Base-by-base conservation (phyloP, 345 rosid species). In the Hypericum perforatum region DNA sequence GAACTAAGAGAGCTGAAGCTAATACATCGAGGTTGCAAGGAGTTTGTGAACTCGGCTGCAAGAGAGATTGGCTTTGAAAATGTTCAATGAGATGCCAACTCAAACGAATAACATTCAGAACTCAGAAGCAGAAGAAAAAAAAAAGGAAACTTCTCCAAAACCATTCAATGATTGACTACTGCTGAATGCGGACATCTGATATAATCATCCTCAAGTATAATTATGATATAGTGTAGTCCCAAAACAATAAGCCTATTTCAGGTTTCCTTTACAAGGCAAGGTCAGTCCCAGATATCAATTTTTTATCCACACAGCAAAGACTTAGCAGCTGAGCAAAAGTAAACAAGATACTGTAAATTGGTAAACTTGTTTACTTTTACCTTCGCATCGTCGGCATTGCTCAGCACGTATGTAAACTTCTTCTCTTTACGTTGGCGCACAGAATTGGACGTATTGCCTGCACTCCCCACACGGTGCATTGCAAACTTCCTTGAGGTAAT, bases 391-490 rank as follows among this genome's bases (percentile, higher is more conserved):
- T 86, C 74, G 15, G 87, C 77, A 69, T 86, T 87, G 62, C 61
- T 94, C 70, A 89, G 69, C 16, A 94, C 87, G 74, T 86, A 94
- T 0, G 99, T 89, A 64, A 94, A 77, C 74, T 89, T 82, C 72
- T 89, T 94, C 83, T 89, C 99, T 68, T 89, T 94, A 43, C 97
- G 95, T 43, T 84, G 78, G 40, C 97, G 99, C 62, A 70, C 79
- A 68, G 97, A 86, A 79, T 82, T 81, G 49, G 68, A 54, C 14
- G 78, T 84, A 73, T 91, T 94, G 67, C 97, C 97, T 8, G 95
- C 81, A 84, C 99, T 94, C 63, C 92, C 99, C 73, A 94, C 97
- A 2, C 97, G 95, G 89, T 94, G 99, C 99, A 94, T 94, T 47
- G 79, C 82, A 66, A 66, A 56, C 59, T 59, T 48, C 74, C 79